Evolutionary conservation across 1,139 yeast species (phyloP).

Genomic region (Keqinozyma sinolaborantium): DNA sequence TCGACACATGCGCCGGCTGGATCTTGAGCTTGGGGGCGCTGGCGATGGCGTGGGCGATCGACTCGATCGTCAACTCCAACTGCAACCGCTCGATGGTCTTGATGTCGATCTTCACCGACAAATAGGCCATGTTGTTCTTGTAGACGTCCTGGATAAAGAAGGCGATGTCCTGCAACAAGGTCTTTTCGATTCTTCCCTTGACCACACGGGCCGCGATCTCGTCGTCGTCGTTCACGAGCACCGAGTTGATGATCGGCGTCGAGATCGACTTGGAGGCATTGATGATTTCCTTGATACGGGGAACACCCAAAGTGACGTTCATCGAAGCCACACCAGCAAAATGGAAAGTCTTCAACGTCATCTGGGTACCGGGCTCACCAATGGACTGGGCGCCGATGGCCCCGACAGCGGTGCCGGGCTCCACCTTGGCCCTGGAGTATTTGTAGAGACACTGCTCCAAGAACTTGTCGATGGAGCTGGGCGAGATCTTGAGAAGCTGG

Average conservation of each 20-base stretch:
- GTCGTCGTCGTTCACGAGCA: constrained; percentile 86
- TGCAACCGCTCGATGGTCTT: constrained; percentile 86
- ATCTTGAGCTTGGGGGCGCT: constrained; percentile 90
- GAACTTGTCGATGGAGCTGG: constrained; percentile 59
- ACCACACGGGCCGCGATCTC: constrained; percentile 98
- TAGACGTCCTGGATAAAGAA: constrained; percentile 92
- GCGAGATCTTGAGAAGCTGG: constrained; percentile 73
- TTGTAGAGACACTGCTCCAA: constrained; percentile 75
- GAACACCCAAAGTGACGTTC: constrained; percentile 98
- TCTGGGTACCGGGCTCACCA: constrained; percentile 99
- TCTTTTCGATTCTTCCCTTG: constrained; percentile 95
- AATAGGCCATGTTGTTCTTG: constrained; percentile 70
- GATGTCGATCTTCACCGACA: constrained; percentile 80
- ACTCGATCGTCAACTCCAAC: constrained; percentile 80
- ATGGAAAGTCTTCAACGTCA: constrained; percentile 98
- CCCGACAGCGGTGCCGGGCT: constrained; percentile 99
- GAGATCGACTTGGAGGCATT: constrained; percentile 94
- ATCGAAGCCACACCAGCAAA: constrained; percentile 99
- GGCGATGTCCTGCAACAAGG: constrained; percentile 81
- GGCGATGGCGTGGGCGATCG: constrained; percentile 79
- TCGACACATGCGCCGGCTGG: constrained; percentile 64
- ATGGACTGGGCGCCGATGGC: constrained; percentile 99
- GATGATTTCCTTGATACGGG: constrained; percentile 97
- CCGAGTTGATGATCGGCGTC: constrained; percentile 95
- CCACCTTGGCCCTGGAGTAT: constrained; percentile 88